Base-by-base conservation (phyloP, 2,329 filamentous ascomycete genomes). In the Chalaropsis ovoidea region DNA sequence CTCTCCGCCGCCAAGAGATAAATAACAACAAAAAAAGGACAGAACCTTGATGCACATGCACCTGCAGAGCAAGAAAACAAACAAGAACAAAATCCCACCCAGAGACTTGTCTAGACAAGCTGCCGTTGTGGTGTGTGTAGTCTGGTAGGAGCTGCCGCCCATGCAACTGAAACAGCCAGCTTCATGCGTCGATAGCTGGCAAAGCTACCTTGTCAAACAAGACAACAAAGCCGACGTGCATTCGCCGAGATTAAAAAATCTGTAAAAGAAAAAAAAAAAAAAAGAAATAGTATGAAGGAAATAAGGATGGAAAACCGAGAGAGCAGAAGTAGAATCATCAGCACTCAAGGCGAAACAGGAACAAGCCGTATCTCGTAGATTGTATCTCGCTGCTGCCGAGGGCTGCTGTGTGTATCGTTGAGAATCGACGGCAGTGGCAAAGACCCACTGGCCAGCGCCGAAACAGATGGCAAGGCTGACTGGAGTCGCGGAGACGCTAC, bases 351-450 rank as follows among this genome's bases (percentile, higher is more conserved):
- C 19, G 13, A 56, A 17, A 62, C 52, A 5, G 39, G 31, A 11
- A 49, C 47, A 39, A 67, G 62, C n/a, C 65, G 65, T 31, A 67
- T 64, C 61, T 67, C 65, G 15, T 67, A 64, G 39, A 67, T 56
- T 3, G 43, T 45, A 31, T 67, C 54, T 11, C 13, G 24, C 27
- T 39, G 52, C 17, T 58, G 13, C 27, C 52, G 52, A 8, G 52
- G 52, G 27, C 52, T 58, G 11, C 13, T 58, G 22, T 58, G 52
- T 17, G 52, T 58, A 35, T 58, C 52, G 17, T 58, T 58, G 24
- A 58, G 15, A 58, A 67, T 60, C 27, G 65, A 45, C 8, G 65
- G 65, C 24, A 67, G 54, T 19, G 65, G 54, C 49, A 67, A 42
- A 17, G 65, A 63, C 10, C 52, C 65, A 42, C 61, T 47, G 4